A percentile compares a stretch with the other conserved stretches of the same genome.
These are phyloP conservation scores for Phytophthora idaei DNA, from an alignment of 352 stramenopile genomes.

Conservation along the genomic window DNA sequence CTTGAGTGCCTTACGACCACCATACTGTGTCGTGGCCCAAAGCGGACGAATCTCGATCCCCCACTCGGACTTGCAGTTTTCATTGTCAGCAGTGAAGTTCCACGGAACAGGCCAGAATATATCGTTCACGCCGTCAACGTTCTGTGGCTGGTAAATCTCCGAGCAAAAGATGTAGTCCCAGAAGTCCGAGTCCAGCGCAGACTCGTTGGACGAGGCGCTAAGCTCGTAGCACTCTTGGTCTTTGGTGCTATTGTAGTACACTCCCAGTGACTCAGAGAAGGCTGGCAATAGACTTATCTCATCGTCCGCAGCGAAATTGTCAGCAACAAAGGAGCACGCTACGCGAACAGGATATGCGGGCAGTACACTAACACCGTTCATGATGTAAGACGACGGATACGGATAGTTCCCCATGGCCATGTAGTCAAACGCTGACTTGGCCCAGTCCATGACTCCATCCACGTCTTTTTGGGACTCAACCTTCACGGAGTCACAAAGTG, in stretches of 20 bases:
- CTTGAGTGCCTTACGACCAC: constrained; percentile 66
- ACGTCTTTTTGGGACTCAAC: constrained; percentile 56
- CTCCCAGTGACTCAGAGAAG: constrained; percentile 62
- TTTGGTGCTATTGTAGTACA: constrained; percentile 82
- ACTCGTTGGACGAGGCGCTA: constrained; percentile 56
- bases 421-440: constrained; percentile 87
- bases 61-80: constrained; percentile 67
- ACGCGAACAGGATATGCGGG: constrained; percentile 91
- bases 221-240: constrained; percentile 63
- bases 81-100: constrained; percentile 69
- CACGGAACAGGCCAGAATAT: constrained; percentile 87
- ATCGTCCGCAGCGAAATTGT: constrained; percentile 40
- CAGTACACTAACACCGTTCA: constrained; percentile 84
- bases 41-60: constrained; percentile 64
- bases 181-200: constrained; percentile 61
- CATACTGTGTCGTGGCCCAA: constrained; percentile 78
- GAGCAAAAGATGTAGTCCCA: constrained; percentile 85
- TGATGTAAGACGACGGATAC: constrained; percentile 95
- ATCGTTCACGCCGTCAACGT: constrained; percentile 70
- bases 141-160: constrained; percentile 77
- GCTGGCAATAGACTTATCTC: constrained; percentile 47
- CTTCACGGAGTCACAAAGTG: constrained; percentile 57
- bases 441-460: constrained; percentile 61
- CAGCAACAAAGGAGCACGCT: constrained; percentile 76
- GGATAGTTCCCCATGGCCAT: constrained; percentile 97